A percentile compares a stretch with the other conserved stretches of the same genome.
Conservation (phyloP, 2,329 filamentous ascomycete genomes). For the Ophiocordyceps camponoti-floridani region DNA sequence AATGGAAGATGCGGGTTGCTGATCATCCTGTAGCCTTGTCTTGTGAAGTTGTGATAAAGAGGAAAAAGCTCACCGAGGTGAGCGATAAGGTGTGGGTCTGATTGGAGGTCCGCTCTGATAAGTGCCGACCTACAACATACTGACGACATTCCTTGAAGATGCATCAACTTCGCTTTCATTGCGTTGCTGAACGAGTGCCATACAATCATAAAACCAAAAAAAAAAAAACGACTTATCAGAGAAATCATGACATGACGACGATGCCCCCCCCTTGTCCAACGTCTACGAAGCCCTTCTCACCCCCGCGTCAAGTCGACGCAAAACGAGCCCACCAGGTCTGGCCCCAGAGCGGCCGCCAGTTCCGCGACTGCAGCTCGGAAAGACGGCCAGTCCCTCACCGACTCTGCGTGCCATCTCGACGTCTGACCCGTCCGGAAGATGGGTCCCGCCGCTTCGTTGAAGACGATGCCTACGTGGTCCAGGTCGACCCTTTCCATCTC, state of each 20-base stretch:
- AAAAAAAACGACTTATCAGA: background rate
- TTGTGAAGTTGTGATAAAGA: too few relatives aligned
- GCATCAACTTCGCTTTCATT: too few relatives aligned
- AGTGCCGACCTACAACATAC: too few relatives aligned
- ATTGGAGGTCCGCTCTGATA: too few relatives aligned
- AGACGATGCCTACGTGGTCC: slow-evolving; percentile 36
- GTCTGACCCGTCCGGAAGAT: slow-evolving; percentile 32
- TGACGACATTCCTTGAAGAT: background rate
- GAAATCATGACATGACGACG: background rate
- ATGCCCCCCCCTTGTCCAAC: too few relatives aligned
- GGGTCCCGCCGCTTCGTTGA: slow-evolving; percentile 16
- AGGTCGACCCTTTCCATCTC: slow-evolving; percentile 38
- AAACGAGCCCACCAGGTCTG: slow-evolving; percentile 35
- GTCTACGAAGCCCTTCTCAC: background rate
- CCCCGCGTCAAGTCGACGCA: slow-evolving; percentile 28
- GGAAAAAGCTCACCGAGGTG: slow-evolving; percentile 10
- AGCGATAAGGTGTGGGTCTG: slow-evolving; percentile 11
- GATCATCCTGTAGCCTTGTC: too few relatives aligned
- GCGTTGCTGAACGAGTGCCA: too few relatives aligned
- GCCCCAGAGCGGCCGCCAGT: slow-evolving; percentile 46
- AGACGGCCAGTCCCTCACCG: slow-evolving; percentile 27
- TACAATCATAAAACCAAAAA: background rate
- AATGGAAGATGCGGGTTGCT: background rate
- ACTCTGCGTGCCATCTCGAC: slow-evolving; percentile 37
- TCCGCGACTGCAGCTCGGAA: slow-evolving; percentile 49